Evolutionary conservation across 352 stramenopile genomes (phyloP), one percentile per base, ranked within the genome.

Genomic region (Globisporangium spiculum): DNA sequence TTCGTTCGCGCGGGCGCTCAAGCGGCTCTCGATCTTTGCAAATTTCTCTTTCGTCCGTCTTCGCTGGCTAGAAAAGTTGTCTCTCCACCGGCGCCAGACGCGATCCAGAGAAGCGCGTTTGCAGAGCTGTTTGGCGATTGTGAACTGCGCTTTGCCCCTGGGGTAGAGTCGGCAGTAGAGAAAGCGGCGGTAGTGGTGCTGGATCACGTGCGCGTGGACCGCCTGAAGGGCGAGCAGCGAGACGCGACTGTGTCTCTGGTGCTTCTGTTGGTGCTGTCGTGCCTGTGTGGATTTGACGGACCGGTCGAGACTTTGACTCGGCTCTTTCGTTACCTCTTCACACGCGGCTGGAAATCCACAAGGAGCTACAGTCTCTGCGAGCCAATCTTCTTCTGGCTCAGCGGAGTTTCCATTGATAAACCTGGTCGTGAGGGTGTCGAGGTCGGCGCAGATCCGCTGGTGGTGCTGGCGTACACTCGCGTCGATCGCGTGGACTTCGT

Each of bases 181-280:
- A 22, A 71, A 79, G 6, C 52, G 38, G 12, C 75, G 72, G 36
- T 59, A 27, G 61, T 60, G 71, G 32, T 65, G 63, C 61, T 81
- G 75, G 46, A 81, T 32, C 22, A 71, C 65, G 20, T 60, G 52
- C n/a, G 62, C 70, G 46, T 73, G 66, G 5, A 77, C 59, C 16
- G 64, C 67, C 70, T 77, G 60, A 10, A 67, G 61, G 10, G 67
- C 63, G 41, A 77, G 41, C 5, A 56, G n/a, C 44, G 65, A 30
- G 24, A 57, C 32, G 53, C 63, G 71, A 70, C 56, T 76, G 54
- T 55, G 60, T 32, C 46, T 60, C 1, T 22, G 18, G 26, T 16
- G 14, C 38, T 18, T 48, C 14, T 18, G 12, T 48, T 20, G 14
- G 12, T 48, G 38, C 10, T 44, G 27, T 32, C 27, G 32, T 36